Evolutionary conservation across 208 protist genomes (phyloP), one percentile per base, ranked within the genome.

Genomic region (Borovskyia barvae): DNA sequence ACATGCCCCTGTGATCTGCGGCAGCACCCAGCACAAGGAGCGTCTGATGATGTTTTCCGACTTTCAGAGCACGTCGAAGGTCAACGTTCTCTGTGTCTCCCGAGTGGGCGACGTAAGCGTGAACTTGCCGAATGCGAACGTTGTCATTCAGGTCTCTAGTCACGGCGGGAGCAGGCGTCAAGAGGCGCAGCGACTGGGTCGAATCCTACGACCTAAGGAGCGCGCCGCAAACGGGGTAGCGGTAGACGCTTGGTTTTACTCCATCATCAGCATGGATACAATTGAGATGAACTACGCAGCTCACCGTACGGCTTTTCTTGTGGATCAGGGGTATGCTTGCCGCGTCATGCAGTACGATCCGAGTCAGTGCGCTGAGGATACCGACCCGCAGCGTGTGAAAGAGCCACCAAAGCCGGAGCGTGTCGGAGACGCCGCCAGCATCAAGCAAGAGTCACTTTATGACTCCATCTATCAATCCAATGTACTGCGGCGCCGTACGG

Each of bases 241-340:
- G 7, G 96, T 92, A 42, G 97, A 99, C 55, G 99, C 99, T 1
- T 99, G 97, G 73, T 99, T 99, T 77, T 99, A 99, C 77, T 97
- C 97, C 4, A 78, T 99, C 20, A 93, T 99, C 20, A 97, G 93
- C 30, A 87, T 86, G 15, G 98, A 99, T 75, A 99, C 98, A 14
- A 42, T 96, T 39, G 99, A 99, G 70, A 96, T 99, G 85, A 86
- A 75, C 45, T 99, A 97, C 69, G 93, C 93, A 12, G 84, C 91
- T 14, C 98, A 99, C 61, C 93, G 98, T 47, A 98, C 99, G 60
- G 90, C 96, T 24, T 99, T 99, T 74, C 81, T 99, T 8, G 87
- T 99, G 5, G 97, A 99, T 56, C 89, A 97, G 58, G 92, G 92
- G 29, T 97, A 97, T 60, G 75, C 72, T 3, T 95, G 87, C 52